These are phyloP conservation scores for Saccharomycopsis hybrid DNA, from an alignment of 1,139 yeast genomes.

Conservation along the genomic window DNA sequence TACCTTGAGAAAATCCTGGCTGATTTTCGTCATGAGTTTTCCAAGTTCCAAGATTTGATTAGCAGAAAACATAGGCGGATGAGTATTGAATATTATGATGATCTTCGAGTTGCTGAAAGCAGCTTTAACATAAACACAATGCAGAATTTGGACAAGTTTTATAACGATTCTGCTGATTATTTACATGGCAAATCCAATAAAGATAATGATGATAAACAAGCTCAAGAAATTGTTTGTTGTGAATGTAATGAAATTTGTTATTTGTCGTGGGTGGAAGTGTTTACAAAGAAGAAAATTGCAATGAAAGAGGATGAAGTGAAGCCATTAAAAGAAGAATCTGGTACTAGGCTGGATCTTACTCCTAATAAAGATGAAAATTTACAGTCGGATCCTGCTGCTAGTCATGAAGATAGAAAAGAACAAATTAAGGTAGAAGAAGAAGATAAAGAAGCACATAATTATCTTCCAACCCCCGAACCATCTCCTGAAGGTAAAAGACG, in stretches of 20 bases:
- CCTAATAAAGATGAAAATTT: neutral
- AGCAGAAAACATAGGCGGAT: too few relatives aligned
- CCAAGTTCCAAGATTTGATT: neutral
- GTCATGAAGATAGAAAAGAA: too few relatives aligned
- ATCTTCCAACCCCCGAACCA: constrained; percentile 13
- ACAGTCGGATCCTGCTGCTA: neutral
- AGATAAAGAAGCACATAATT: neutral
- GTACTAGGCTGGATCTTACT: too few relatives aligned
- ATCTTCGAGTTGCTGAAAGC: neutral
- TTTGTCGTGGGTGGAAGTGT: constrained; percentile 14
- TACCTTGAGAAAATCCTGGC: constrained; percentile 10
- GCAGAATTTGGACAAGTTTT: constrained; percentile 15
- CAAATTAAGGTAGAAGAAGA: neutral
- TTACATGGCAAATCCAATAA: neutral
- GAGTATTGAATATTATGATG: neutral
- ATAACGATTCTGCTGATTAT: constrained; percentile 6
- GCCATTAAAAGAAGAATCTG: neutral
- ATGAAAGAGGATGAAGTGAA: too few relatives aligned
- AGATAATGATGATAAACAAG: too few relatives aligned
- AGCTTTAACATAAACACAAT: constrained; percentile 9
- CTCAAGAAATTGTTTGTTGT: constrained; percentile 12
- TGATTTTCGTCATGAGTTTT: too few relatives aligned
- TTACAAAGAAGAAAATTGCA: constrained; percentile 3
- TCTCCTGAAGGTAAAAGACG: constrained; percentile 8
- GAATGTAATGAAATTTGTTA: constrained; percentile 15